phyloP scores from a whole-genome alignment of 2,329 filamentous ascomycete species.

The Lachnellula willkommii region DNA sequence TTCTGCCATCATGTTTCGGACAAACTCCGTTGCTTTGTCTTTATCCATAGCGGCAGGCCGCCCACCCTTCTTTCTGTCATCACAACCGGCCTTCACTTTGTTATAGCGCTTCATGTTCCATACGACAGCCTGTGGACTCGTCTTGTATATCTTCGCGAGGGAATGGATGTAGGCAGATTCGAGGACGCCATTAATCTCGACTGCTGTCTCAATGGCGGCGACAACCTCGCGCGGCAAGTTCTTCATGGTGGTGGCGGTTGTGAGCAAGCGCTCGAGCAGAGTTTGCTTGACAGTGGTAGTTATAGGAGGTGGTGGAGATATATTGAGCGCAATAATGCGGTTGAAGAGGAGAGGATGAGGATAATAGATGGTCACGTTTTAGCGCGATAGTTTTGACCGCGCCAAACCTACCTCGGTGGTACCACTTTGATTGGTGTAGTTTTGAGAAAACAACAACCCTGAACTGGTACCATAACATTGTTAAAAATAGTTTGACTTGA shows the following conservation, averaged over 20 bases:
- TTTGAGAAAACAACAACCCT: too few species aligned
- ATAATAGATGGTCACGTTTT: too few species aligned
- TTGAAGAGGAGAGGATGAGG: too few species aligned
- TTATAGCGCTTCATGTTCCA: constrained; percentile 10
- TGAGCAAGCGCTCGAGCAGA: background rate
- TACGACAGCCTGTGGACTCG: constrained; percentile 9
- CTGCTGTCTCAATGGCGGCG: constrained; percentile 7
- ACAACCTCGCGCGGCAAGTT: constrained; percentile 4
- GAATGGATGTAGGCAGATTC: constrained; percentile 11
- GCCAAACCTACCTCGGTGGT: too few species aligned
- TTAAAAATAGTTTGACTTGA: too few species aligned
- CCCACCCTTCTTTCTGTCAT: constrained; percentile 6
- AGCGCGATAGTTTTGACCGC: too few species aligned
- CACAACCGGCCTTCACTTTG: constrained; percentile 6
- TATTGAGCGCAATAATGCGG: too few species aligned
- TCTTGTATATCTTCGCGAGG: constrained; percentile 9
- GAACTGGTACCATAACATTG: too few species aligned
- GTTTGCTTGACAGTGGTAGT: background rate
- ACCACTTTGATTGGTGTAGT: too few species aligned
- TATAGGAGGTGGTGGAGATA: background rate
- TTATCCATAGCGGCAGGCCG: constrained; percentile 8
- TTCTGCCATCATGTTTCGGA: background rate
- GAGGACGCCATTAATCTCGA: constrained; percentile 7
- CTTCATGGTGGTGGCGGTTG: background rate
- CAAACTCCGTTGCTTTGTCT: constrained; percentile 6